phyloP scores from a whole-genome alignment of 2,329 filamentous ascomycete genomes.

The Chaetomium sp. region DNA sequence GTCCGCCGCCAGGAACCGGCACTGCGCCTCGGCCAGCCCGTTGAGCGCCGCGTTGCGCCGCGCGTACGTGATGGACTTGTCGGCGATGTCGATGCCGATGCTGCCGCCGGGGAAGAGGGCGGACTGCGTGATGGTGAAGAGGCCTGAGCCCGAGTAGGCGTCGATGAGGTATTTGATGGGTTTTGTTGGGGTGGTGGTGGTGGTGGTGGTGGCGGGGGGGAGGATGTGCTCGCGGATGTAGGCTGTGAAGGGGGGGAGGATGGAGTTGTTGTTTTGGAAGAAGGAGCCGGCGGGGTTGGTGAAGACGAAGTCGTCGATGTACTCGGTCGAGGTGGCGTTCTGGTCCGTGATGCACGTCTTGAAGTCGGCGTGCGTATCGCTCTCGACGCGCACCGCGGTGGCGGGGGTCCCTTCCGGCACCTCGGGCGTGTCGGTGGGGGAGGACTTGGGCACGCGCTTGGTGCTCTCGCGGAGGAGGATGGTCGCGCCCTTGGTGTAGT shows the following conservation, averaged over 20 bases:
- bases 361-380: conserved; percentile 67
- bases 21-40: conserved; percentile 65
- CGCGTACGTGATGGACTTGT: conserved; percentile 76
- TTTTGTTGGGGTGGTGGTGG: conserved; percentile 39
- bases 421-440: conserved; percentile 36
- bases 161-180: conserved; percentile 87
- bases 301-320: conserved; percentile 82
- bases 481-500: conserved; percentile 81
- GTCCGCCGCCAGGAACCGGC: conserved; percentile 86
- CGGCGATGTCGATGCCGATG: conserved; percentile 87
- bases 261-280: conserved; percentile 99
- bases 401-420: conserved; percentile 42
- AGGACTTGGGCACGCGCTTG: conserved; percentile 60
- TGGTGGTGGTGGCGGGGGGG: conserved; percentile 46
- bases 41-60: conserved; percentile 78
- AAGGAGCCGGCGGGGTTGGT: conserved; percentile 91
- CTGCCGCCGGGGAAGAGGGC: conserved; percentile 78
- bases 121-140: conserved; percentile 94
- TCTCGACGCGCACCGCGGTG: conserved; percentile 53
- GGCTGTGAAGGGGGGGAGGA: conserved; percentile 80
- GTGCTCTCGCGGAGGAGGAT: conserved; percentile 88
- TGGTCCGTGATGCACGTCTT: conserved; percentile 89
- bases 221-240: conserved; percentile 83
- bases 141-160: conserved; percentile 94
- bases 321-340: conserved; percentile 82